Percentiles rank a stretch among this genome's conserved stretches.
Evolutionary conservation across 116 monocot species (phyloP).

Genomic region (Papilionanthe hybrid): DNA sequence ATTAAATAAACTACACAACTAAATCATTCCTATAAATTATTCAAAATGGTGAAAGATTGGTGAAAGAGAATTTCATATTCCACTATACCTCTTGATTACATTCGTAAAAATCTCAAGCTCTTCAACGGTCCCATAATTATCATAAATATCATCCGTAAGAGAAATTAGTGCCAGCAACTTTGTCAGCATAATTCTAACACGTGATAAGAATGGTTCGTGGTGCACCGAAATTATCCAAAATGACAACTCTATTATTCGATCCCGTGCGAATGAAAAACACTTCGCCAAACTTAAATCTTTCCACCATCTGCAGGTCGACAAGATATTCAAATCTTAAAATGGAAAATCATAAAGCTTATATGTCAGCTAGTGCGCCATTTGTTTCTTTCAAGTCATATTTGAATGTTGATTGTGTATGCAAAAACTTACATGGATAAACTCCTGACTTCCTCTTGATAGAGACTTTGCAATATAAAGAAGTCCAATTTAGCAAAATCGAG

Average conservation of each 20-base stretch:
- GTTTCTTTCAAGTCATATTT: too few relatives aligned
- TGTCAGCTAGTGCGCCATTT: too few relatives aligned
- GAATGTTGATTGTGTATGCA: too few relatives aligned
- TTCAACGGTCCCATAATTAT: constrained; percentile 5
- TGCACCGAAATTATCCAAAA: constrained; percentile 10
- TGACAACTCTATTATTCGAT: constrained; percentile 18
- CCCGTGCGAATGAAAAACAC: constrained; percentile 18
- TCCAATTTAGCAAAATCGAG: neutral
- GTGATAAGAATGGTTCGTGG: too few relatives aligned
- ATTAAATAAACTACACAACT: too few relatives aligned
- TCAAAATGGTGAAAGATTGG: too few relatives aligned
- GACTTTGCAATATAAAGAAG: neutral
- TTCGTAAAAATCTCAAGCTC: neutral
- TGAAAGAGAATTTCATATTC: too few relatives aligned
- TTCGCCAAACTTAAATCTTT: constrained; percentile 8
- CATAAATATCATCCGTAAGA: neutral
- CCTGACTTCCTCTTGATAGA: neutral
- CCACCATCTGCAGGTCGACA: constrained; percentile 19
- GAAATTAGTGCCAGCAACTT: neutral
- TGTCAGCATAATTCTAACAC: neutral
- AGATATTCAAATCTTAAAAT: too few relatives aligned
- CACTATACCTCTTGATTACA: neutral
- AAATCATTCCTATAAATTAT: too few relatives aligned
- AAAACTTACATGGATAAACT: neutral
- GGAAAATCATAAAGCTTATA: too few relatives aligned